Base-by-base conservation (phyloP, 2,329 filamentous ascomycete species). In the Didymella pinodella region DNA sequence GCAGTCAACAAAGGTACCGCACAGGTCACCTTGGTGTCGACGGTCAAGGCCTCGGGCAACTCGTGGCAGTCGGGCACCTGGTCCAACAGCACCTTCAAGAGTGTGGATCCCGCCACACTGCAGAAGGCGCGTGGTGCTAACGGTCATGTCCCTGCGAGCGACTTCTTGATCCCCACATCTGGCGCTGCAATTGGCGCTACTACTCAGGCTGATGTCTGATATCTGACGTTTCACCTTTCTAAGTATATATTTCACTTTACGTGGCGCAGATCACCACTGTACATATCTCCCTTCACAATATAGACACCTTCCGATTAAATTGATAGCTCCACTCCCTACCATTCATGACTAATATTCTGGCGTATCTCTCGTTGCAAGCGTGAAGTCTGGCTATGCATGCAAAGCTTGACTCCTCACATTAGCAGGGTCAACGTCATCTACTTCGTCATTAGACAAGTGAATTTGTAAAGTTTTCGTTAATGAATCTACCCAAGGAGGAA, bases 51-150 rank as follows among this genome's bases (percentile, higher is more conserved):
- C 8, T 76, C 70, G 18, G 78, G 79, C 0, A 82, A 82, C 68
- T 80, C 78, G 4, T 82, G 80, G 80, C 72, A 82, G 32, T 54
- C 62, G 50, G 66, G 71, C 26, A 73, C 74, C 1, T 82, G 78
- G 79, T 71, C 70, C 0, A 71, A 81, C 60, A 66, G 67, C 29
- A 68, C 65, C 14, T 82, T 82, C 64, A 68, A 71, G 64, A 81
- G 78, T 57, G 69, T 73, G 0, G 71, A 78, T 40, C 61, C 71
- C 0, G 63, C 66, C 0, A 62, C 67, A 0, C 66, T 81, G 5
- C 77, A 79, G 64, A 76, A 75, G 8, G 64, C 76, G 4, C 71
- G 80, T 48, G 72, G 66, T 20, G 57, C 75, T 1, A 69, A 76
- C 45, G 78, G 80, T 0, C 77, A 74, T 57, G 75, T 82, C 10